Percentiles rank a stretch among this genome's conserved stretches.
These are phyloP conservation scores for Aspergillus oerlinghausenensis DNA, from an alignment of 2,329 filamentous ascomycete species.

Conservation along the genomic window DNA sequence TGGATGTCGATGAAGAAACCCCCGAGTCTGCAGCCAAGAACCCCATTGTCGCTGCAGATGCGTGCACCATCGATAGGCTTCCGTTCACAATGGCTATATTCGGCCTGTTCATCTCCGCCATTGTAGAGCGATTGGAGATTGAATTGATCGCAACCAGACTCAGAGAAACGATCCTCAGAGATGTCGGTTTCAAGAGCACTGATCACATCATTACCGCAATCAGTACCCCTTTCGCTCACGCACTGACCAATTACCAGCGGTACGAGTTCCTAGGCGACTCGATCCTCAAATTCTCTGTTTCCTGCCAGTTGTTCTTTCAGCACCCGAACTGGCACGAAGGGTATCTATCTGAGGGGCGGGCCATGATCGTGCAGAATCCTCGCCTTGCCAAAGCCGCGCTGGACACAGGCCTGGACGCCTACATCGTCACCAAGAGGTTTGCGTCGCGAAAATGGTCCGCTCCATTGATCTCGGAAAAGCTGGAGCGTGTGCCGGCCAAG, in stretches of 20 bases:
- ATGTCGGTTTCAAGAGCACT: slow-evolving; percentile 52
- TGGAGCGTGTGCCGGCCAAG: slow-evolving; percentile 13
- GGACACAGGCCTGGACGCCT: slow-evolving; percentile 62
- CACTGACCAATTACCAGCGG: slow-evolving; percentile 68
- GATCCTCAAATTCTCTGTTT: slow-evolving; percentile 70
- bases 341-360: slow-evolving; percentile 64
- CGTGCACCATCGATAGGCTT: slow-evolving; percentile 38
- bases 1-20: slow-evolving; percentile 3
- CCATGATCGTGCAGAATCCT: slow-evolving; percentile 67
- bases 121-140: slow-evolving; percentile 66
- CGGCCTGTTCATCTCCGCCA: slow-evolving; percentile 64
- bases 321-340: slow-evolving; percentile 70
- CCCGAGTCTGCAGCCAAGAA: slow-evolving; percentile 12
- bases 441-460: slow-evolving; percentile 70
- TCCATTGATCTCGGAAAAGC: slow-evolving; percentile 48
- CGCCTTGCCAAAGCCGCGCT: slow-evolving; percentile 64
- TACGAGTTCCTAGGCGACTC: slow-evolving; percentile 85
- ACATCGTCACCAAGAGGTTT: slow-evolving; percentile 65
- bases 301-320: slow-evolving; percentile 58
- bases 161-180: slow-evolving; percentile 49
- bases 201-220: slow-evolving; percentile 64
- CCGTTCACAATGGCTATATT: slow-evolving; percentile 46
- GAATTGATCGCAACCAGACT: slow-evolving; percentile 60
- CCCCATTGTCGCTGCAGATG: slow-evolving; percentile 16
- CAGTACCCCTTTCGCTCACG: slow-evolving; percentile 58